A percentile compares a stretch with the other conserved stretches of the same genome.
Evolutionary conservation across 352 stramenopile species (phyloP).

Genomic region (Pythium brachiatum): DNA sequence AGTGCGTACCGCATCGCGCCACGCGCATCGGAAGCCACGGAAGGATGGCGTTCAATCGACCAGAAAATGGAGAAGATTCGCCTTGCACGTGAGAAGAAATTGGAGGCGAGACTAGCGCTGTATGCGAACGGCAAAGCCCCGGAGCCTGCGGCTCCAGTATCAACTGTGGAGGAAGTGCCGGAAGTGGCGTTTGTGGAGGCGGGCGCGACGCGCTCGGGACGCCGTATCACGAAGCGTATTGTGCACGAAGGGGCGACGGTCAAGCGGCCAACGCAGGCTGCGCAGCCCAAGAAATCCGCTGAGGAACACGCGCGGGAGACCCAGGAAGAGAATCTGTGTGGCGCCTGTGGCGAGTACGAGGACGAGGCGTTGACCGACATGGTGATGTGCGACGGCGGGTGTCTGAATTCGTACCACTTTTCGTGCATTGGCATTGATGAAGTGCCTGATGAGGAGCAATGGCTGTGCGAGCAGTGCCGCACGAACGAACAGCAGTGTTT

Average conservation of each 20-base stretch:
- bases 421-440: slow-evolving; percentile 85
- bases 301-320: slow-evolving; percentile 27
- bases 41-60: slow-evolving; percentile 45
- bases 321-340: slow-evolving; percentile 79
- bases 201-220: slow-evolving; percentile 62
- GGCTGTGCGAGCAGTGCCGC: slow-evolving; percentile 91
- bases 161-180: background rate
- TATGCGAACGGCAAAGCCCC: background rate
- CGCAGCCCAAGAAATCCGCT: slow-evolving; percentile 29
- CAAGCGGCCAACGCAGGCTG: slow-evolving; percentile 22
- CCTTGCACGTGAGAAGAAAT: slow-evolving; percentile 25
- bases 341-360: slow-evolving; percentile 77
- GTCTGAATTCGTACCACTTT: slow-evolving; percentile 91
- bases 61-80: slow-evolving; percentile 43
- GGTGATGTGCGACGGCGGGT: slow-evolving; percentile 92
- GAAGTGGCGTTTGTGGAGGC: slow-evolving; percentile 50
- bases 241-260: slow-evolving; percentile 26
- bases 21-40: slow-evolving; percentile 29
- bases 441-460: slow-evolving; percentile 69
- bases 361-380: slow-evolving; percentile 80
- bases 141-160: background rate
- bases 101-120: slow-evolving; percentile 7
- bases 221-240: slow-evolving; percentile 63
- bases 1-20: slow-evolving; percentile 41
- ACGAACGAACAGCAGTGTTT: slow-evolving; percentile 88